phyloP scores from a whole-genome alignment of 345 rosid species.

The Bruguiera sexangula region DNA sequence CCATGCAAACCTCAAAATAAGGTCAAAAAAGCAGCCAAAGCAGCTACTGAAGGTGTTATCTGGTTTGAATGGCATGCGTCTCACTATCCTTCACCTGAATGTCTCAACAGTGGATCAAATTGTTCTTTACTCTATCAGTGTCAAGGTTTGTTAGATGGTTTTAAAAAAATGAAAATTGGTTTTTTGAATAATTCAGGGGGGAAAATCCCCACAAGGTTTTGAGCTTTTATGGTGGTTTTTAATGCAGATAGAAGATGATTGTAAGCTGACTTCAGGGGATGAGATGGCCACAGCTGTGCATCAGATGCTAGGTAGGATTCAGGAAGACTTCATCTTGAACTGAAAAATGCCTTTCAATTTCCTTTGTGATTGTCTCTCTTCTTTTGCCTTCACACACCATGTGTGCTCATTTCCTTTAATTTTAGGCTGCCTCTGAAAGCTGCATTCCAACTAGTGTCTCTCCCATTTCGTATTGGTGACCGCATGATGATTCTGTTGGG shows the following conservation, averaged over 20 bases:
- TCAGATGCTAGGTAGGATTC: slow-evolving; percentile 59
- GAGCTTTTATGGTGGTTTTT: background rate
- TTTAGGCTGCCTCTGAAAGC: slow-evolving; percentile 23
- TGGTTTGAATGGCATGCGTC: slow-evolving; percentile 59
- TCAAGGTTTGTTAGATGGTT: slow-evolving; percentile 53
- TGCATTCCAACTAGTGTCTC: slow-evolving; percentile 19
- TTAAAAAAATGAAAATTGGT: background rate
- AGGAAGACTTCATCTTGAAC: slow-evolving; percentile 37
- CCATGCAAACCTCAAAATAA: slow-evolving; percentile 78
- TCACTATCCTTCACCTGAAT: slow-evolving; percentile 75
- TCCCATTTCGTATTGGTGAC: slow-evolving; percentile 15
- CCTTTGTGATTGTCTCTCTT: background rate
- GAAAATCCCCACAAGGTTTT: background rate
- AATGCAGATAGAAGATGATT: slow-evolving; percentile 84
- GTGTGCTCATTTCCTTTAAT: slow-evolving; percentile 17
- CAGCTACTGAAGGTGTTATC: slow-evolving; percentile 67
- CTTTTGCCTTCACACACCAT: slow-evolving; percentile 7
- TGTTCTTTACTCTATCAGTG: slow-evolving; percentile 71
- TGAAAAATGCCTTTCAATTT: background rate
- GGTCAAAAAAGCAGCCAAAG: slow-evolving; percentile 60
- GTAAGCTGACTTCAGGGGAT: slow-evolving; percentile 68
- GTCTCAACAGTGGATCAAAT: slow-evolving; percentile 58
- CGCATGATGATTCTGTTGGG: slow-evolving; percentile 5
- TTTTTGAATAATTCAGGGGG: background rate
- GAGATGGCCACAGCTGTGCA: slow-evolving; percentile 70